Evolutionary conservation across 208 protist genomes (phyloP).

Genomic region (Novymonas esmeraldas): DNA sequence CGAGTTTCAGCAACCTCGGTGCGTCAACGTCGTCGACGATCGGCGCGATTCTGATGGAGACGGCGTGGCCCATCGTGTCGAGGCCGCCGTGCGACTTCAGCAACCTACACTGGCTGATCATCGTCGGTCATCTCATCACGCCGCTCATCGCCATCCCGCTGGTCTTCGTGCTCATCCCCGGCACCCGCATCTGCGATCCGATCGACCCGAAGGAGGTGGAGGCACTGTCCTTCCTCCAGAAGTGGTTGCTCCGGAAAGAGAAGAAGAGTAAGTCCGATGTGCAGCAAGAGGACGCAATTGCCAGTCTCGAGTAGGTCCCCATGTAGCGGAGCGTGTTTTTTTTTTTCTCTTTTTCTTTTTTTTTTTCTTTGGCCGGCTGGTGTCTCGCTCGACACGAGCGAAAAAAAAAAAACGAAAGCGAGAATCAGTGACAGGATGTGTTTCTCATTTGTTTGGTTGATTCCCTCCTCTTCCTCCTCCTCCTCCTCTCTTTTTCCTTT

Average conservation of each 20-base stretch:
- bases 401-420: too few species aligned
- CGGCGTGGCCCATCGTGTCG: conserved; percentile 39
- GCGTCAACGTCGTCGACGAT: conserved; percentile 39
- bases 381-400: too few species aligned
- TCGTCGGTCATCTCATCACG: conserved; percentile 49
- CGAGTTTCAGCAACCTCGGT: conserved; percentile 76
- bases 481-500: neutral
- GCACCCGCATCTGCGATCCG: conserved; percentile 48
- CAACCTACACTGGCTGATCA: conserved; percentile 51
- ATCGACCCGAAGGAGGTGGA: conserved; percentile 37
- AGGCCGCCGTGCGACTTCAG: conserved; percentile 58
- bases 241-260: conserved; percentile 9
- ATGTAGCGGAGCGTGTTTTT: neutral
- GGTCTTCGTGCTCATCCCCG: conserved; percentile 58
- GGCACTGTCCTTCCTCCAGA: conserved; percentile 15
- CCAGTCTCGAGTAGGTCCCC: neutral
- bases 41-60: conserved; percentile 58
- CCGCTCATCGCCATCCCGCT: conserved; percentile 54
- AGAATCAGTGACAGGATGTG: too few species aligned
- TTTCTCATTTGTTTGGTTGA: too few species aligned
- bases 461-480: too few species aligned
- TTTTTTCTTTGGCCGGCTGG: too few species aligned
- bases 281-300: neutral
- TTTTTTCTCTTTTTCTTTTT: too few species aligned
- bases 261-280: neutral